Evolutionary conservation across 257 asterid genomes (phyloP), one percentile per base, ranked within the genome.

Genomic region (Misopates orontium): DNA sequence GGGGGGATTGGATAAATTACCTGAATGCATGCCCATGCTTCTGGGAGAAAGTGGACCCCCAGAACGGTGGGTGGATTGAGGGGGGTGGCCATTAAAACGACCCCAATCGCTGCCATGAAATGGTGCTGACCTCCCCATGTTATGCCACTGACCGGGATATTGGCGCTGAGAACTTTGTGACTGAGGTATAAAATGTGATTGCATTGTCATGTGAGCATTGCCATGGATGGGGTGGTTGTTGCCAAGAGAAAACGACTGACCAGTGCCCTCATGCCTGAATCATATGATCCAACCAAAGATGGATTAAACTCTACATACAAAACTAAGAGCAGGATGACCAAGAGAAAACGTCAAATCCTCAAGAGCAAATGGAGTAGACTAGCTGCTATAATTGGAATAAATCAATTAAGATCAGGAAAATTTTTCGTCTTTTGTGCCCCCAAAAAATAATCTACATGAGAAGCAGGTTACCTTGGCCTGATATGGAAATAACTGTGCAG

Each of bases 151-250:
- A 62, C 54, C 36, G 8, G 87, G 87, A 69, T 77, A 87, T 71
- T 82, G 90, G 76, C 94, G 87, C 41, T 86, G 90, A 54, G 96
- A 88, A 79, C 58, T 73, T 71, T 71, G 94, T 44, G 84, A 67
- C 61, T 84, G 88, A 60, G 96, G 93, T 75, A 66, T 67, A 49
- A 79, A 71, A 64, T 87, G 82, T 60, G 96, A 67, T 13, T 89
- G 85, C 71, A 77, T 80, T 19, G 71, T 15, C 63, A 74, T 60
- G 16, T 81, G 95, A 44, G 67, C 63, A 70, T 78, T 79, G 48
- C 84, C 85, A 69, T 85, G 82, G 61, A 79, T 71, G 63, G 84
- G 79, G 66, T 80, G 73, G 72, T 79, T 74, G 61, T 83, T 90
- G 56, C 93, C 98, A 66, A 64, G 69, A 68, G 80, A 62, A 65